Conservation (phyloP, 768 basidiomycete species). For the Clavulina sp. region DNA sequence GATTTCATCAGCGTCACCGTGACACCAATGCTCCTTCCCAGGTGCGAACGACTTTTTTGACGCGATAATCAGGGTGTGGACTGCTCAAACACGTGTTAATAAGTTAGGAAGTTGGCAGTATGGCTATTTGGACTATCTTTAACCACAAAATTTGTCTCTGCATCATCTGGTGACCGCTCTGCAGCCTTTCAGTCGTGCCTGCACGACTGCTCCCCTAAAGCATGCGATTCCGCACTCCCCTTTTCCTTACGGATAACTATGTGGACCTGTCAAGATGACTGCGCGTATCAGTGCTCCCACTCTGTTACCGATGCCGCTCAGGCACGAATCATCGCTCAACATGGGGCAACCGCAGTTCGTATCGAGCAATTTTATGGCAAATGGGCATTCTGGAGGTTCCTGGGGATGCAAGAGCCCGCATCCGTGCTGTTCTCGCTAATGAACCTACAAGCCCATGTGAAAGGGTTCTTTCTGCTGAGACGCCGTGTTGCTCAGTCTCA, state of each 20-base stretch:
- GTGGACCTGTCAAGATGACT: constrained; percentile 84
- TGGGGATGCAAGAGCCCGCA: constrained; percentile 89
- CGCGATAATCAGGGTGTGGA: background rate
- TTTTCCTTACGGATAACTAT: constrained; percentile 45
- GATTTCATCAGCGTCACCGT: no score
- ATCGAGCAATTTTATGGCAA: constrained; percentile 84
- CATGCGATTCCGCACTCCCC: constrained; percentile 30
- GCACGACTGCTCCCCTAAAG: constrained; percentile 23
- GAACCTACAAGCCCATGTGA: constrained; percentile 61
- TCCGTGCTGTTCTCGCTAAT: constrained; percentile 78
- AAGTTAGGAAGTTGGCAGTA: background rate
- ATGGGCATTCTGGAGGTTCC: constrained; percentile 85
- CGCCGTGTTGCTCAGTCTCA: constrained; percentile 34
- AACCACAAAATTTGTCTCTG: constrained; percentile 12
- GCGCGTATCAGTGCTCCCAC: constrained; percentile 83
- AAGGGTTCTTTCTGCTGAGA: constrained; percentile 35
- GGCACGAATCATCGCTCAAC: constrained; percentile 16
- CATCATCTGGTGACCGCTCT: constrained; percentile 50
- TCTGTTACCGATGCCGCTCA: constrained; percentile 42
- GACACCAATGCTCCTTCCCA: no score
- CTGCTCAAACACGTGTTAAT: background rate
- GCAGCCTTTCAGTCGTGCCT: constrained; percentile 37
- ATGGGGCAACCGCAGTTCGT: background rate
- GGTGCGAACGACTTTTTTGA: background rate
- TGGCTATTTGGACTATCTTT: background rate